Conservation (phyloP, 371 early-diverging fungal genomes). For the Cokeromyces recurvatus region DNA sequence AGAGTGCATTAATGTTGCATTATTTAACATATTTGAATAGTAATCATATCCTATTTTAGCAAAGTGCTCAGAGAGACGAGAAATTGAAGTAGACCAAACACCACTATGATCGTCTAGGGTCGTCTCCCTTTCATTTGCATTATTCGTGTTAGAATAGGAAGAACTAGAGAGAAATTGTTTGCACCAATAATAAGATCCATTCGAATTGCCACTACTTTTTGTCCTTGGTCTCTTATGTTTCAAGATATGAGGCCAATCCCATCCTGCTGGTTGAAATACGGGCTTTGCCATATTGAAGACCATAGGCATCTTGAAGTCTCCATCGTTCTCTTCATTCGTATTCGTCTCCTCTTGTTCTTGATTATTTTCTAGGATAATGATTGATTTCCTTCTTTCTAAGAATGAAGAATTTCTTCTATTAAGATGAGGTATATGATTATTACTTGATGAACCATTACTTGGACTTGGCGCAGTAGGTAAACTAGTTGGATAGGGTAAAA, state of each 20-base stretch:
- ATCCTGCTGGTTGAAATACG: conserved; percentile 30
- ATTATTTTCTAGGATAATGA: conserved; percentile 4
- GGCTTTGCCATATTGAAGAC: conserved; percentile 29
- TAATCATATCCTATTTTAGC: conserved; percentile 26
- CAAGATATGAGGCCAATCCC: conserved; percentile 29
- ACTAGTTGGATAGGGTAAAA: conserved; percentile 10
- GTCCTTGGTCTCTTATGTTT: conserved; percentile 16
- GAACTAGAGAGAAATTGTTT: not conserved
- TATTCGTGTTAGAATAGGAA: not conserved
- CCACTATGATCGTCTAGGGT: not conserved
- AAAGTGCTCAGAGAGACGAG: conserved; percentile 23
- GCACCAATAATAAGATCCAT: conserved; percentile 13
- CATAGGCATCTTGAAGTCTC: not conserved
- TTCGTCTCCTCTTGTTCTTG: not conserved
- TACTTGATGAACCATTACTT: not conserved
- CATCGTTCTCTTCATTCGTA: not conserved
- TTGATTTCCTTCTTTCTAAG: conserved; percentile 20
- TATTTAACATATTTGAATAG: conserved; percentile 28
- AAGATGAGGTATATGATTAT: not conserved
- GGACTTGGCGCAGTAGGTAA: not conserved
- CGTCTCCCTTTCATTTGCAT: not conserved
- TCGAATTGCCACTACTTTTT: not conserved
- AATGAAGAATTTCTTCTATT: conserved; percentile 10
- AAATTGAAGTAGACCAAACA: conserved; percentile 26
- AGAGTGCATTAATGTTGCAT: conserved; percentile 25